These are phyloP conservation scores for Camellia oleifera DNA, from an alignment of 179 eudicot genomes.

Conservation along the genomic window DNA sequence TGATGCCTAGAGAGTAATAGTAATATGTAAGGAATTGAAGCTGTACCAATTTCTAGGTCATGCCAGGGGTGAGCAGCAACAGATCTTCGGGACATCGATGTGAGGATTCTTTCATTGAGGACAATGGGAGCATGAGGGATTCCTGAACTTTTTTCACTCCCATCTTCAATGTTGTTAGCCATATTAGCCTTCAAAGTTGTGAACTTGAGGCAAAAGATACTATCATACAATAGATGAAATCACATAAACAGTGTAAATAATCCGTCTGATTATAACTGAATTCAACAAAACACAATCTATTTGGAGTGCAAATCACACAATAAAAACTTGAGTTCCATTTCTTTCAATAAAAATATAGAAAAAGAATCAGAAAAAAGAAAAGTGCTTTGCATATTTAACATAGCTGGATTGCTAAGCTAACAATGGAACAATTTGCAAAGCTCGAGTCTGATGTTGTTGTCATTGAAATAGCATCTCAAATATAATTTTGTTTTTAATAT, in stretches of 20 bases:
- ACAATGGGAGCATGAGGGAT: constrained; percentile 30
- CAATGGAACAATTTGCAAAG: background rate
- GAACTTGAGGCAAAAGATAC: background rate
- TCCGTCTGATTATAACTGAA: background rate
- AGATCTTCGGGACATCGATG: constrained; percentile 71
- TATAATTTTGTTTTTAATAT: no score
- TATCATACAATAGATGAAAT: background rate
- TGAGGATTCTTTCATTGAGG: constrained; percentile 85
- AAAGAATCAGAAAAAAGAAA: no score
- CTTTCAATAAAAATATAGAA: background rate
- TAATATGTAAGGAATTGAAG: background rate
- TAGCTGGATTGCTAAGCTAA: background rate
- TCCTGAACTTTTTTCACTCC: constrained; percentile 32
- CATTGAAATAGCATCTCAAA: background rate
- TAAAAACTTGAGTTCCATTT: background rate
- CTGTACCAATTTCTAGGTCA: constrained; percentile 83
- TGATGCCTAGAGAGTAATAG: background rate
- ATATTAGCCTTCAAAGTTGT: constrained; percentile 28
- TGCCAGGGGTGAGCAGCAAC: constrained; percentile 98
- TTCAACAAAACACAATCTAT: background rate
- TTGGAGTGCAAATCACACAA: background rate
- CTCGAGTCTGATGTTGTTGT: background rate
- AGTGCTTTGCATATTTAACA: no score
- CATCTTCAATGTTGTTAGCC: constrained; percentile 50
- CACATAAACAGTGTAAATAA: background rate